These are phyloP conservation scores for Epichloe brachyelytri DNA, from an alignment of 2,329 filamentous ascomycete genomes.

Conservation along the genomic window DNA sequence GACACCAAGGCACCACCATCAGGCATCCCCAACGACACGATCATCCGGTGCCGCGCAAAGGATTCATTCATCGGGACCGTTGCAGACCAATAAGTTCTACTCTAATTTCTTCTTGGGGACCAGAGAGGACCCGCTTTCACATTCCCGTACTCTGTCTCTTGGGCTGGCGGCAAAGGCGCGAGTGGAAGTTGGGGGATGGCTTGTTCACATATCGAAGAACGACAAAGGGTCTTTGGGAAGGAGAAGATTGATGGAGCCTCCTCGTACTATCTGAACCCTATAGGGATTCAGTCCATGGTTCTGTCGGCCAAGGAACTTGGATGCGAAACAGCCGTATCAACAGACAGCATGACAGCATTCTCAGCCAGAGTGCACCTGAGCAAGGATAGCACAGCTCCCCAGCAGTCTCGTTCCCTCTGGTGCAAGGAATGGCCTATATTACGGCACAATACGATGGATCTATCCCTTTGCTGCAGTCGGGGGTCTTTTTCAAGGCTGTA, in stretches of 20 bases:
- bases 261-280: constrained; percentile 66
- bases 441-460: constrained; percentile 63
- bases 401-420: constrained; percentile 62
- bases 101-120: constrained; percentile 64
- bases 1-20: constrained; percentile 37
- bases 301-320: constrained; percentile 68
- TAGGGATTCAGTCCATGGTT: constrained; percentile 69
- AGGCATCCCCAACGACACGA: constrained; percentile 34
- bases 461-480: constrained; percentile 61
- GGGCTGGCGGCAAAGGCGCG: constrained; percentile 50
- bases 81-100: constrained; percentile 72
- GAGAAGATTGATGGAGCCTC: constrained; percentile 42
- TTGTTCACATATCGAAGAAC: constrained; percentile 58
- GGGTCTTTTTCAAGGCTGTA: constrained; percentile 60
- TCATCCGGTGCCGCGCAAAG: constrained; percentile 44
- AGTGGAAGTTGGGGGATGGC: constrained; percentile 64
- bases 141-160: constrained; percentile 60
- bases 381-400: constrained; percentile 38
- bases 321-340: constrained; percentile 41
- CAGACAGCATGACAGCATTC: constrained; percentile 41
- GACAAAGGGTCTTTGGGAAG: constrained; percentile 54
- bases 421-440: constrained; percentile 83
- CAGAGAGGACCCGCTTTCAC: constrained; percentile 60
- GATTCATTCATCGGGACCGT: constrained; percentile 33
- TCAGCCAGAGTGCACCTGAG: constrained; percentile 57